Conservation (phyloP, 495 filamentous ascomycete species). For the Melanomma pulvis-pyrius region DNA sequence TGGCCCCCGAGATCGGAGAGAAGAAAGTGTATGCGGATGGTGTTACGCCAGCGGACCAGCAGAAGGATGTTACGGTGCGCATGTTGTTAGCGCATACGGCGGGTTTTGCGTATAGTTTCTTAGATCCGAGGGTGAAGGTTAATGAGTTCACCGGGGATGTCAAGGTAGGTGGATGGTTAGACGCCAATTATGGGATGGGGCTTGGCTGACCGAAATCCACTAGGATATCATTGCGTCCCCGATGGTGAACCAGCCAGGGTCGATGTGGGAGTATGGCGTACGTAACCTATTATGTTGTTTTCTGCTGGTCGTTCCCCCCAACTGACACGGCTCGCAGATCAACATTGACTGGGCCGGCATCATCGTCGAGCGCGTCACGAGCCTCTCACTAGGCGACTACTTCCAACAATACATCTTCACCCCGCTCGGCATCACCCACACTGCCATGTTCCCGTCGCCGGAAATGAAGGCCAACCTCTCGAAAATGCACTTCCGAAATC, state of each 20-base stretch:
- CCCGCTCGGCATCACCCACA: constrained; percentile 57
- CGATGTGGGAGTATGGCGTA: constrained; percentile 62
- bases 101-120: constrained; percentile 52
- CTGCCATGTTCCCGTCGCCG: constrained; percentile 57
- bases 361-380: constrained; percentile 56
- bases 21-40: constrained; percentile 33
- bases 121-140: constrained; percentile 55
- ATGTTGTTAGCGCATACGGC: constrained; percentile 65
- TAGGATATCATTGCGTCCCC: constrained; percentile 51
- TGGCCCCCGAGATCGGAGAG: constrained; percentile 54
- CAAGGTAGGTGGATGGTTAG: too few relatives aligned
- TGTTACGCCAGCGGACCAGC: constrained; percentile 48
- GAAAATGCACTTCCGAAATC: constrained; percentile 52
- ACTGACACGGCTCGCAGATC: constrained; percentile 41
- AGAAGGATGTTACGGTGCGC: constrained; percentile 59
- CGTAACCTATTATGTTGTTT: constrained; percentile 23
- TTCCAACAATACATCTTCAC: constrained; percentile 59
- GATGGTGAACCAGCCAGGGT: constrained; percentile 61
- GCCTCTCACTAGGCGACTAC: constrained; percentile 58
- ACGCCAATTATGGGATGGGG: too few relatives aligned
- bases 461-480: constrained; percentile 57
- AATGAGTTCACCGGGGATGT: constrained; percentile 58
- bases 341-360: constrained; percentile 65
- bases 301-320: not conserved
- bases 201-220: too few relatives aligned